Evolutionary conservation across 371 early-diverging fungal species (phyloP).

Genomic region (Coemansia sp.): DNA sequence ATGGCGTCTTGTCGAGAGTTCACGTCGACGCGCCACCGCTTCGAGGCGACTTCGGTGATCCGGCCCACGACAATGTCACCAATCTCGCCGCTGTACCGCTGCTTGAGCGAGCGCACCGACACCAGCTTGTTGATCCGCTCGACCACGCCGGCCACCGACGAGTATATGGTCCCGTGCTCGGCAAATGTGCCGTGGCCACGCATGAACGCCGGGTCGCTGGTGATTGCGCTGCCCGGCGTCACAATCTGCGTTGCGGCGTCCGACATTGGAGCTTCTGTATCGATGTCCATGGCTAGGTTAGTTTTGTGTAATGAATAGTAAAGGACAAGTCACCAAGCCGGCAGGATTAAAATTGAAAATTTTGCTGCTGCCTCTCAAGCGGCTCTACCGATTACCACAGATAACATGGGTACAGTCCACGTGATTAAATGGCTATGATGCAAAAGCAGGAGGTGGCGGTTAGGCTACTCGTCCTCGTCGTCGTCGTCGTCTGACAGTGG

Average conservation of each 20-base stretch:
- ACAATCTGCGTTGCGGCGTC: constrained; percentile 60
- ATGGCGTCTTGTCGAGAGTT: constrained; percentile 88
- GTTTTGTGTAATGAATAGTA: background rate
- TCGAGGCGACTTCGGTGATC: constrained; percentile 86
- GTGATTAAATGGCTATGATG: background rate
- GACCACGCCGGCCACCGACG: constrained; percentile 89
- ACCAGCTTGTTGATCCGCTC: constrained; percentile 96
- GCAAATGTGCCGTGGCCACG: constrained; percentile 96
- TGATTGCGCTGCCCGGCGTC: constrained; percentile 86
- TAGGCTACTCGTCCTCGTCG: constrained; percentile 4
- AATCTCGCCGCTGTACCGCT: constrained; percentile 89
- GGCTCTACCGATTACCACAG: background rate
- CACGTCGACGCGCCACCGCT: constrained; percentile 98
- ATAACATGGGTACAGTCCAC: background rate
- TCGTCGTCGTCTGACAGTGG: constrained; percentile 57
- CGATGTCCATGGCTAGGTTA: constrained; percentile 26
- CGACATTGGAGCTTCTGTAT: constrained; percentile 10
- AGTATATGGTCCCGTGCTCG: constrained; percentile 65
- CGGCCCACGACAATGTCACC: constrained; percentile 99
- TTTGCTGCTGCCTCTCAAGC: no score
- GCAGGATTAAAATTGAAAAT: no score
- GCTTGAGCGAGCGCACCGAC: constrained; percentile 84
- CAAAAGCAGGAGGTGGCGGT: background rate
- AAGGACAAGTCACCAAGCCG: no score
- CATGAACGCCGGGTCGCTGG: constrained; percentile 72